Percentiles rank a stretch among this genome's conserved stretches.
Conservation (phyloP, 805 yeast genomes). For the Teunomyces aglyptinius region DNA sequence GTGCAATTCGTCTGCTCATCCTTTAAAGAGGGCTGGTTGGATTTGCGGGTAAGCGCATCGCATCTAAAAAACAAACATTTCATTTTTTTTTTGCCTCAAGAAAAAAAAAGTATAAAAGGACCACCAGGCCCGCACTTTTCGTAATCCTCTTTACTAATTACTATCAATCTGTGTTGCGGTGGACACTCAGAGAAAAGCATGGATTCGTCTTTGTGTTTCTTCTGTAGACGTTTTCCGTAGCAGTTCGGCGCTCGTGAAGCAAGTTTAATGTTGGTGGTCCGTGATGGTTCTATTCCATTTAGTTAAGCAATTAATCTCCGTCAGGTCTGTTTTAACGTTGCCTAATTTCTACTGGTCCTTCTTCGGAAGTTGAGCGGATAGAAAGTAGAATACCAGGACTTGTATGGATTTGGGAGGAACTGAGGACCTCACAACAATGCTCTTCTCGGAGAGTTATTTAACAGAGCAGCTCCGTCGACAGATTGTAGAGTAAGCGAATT, state of each 20-base stretch:
- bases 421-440: slow-evolving; percentile 7
- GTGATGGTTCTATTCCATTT: slow-evolving; percentile 10
- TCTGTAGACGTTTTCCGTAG: slow-evolving; percentile 40
- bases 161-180: slow-evolving; percentile 54
- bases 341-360: slow-evolving; percentile 36
- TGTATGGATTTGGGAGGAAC: slow-evolving; percentile 12
- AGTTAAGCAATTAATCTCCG: slow-evolving; percentile 18
- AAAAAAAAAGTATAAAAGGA: slow-evolving; percentile 9
- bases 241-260: slow-evolving; percentile 79
- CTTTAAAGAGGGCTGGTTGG: neutral
- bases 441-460: slow-evolving; percentile 43
- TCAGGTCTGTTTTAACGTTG: slow-evolving; percentile 21
- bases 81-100: neutral
- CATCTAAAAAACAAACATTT: neutral
- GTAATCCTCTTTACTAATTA: slow-evolving; percentile 15
- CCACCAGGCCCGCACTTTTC: neutral
- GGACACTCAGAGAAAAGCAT: slow-evolving; percentile 41
- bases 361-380: slow-evolving; percentile 52
- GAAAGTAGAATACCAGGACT: slow-evolving; percentile 17
- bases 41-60: slow-evolving; percentile 12
- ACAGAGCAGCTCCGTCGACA: slow-evolving; percentile 98
- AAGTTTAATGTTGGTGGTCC: slow-evolving; percentile 31
- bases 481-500: slow-evolving; percentile 74
- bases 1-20: slow-evolving; percentile 35
- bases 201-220: slow-evolving; percentile 22